Conservation (phyloP, 768 basidiomycete genomes). For the Kwoniella dendrophila region DNA sequence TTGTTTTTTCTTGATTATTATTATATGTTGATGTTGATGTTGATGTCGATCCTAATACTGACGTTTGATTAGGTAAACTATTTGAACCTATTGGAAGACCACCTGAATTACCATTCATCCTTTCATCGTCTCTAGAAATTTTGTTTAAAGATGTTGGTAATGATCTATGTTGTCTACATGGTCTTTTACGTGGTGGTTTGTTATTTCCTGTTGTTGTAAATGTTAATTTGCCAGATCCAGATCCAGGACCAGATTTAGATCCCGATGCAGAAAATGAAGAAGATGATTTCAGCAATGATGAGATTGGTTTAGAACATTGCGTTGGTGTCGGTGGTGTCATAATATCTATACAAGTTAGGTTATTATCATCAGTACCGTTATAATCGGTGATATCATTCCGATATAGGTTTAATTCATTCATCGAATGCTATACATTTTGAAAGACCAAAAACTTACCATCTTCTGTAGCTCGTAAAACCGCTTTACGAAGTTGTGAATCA, state of each 20-base stretch:
- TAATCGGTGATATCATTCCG: too few relatives aligned
- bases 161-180: constrained; percentile 35
- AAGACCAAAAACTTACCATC: constrained; percentile 28
- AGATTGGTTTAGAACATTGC: constrained; percentile 32
- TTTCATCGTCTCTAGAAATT: neutral
- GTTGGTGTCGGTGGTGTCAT: constrained; percentile 30
- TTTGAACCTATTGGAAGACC: constrained; percentile 9
- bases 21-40: neutral
- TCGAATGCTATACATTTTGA: neutral
- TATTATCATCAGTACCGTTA: too few relatives aligned
- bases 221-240: neutral
- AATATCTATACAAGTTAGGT: too few relatives aligned
- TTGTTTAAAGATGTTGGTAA: constrained; percentile 17
- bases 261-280: constrained; percentile 6
- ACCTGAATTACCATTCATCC: too few relatives aligned
- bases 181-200: constrained; percentile 30
- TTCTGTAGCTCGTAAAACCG: constrained; percentile 28
- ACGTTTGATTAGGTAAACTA: constrained; percentile 22
- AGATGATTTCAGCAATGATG: constrained; percentile 21
- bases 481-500: constrained; percentile 29
- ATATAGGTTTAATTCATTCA: neutral
- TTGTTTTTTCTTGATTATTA: constrained; percentile 8
- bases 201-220: neutral
- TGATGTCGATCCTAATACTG: too few relatives aligned
- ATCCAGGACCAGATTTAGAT: too few relatives aligned